phyloP scores from a whole-genome alignment of 495 filamentous ascomycete genomes.

The Oleoguttula mirabilis region DNA sequence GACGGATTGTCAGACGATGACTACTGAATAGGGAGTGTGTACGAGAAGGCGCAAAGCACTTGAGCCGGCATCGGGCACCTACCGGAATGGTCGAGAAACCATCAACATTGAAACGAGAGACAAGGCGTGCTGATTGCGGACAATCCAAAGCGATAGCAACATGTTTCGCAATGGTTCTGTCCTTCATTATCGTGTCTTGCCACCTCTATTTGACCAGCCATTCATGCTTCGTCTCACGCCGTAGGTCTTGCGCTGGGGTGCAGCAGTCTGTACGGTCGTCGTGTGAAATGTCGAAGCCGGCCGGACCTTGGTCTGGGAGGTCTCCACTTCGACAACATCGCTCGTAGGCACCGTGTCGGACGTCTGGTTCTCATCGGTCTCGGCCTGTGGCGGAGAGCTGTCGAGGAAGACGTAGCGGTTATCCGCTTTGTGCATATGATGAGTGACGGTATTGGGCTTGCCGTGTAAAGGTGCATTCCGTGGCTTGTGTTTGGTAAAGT shows the following conservation, averaged over 20 bases:
- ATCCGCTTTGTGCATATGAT: slow-evolving; percentile 8
- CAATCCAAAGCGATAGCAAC: too few species aligned
- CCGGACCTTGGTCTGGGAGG: slow-evolving; percentile 15
- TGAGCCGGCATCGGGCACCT: too few species aligned
- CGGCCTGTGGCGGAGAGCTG: slow-evolving; percentile 31
- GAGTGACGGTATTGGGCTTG: slow-evolving; percentile 8
- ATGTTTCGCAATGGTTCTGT: too few species aligned
- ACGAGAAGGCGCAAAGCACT: too few species aligned
- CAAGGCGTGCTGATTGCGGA: too few species aligned
- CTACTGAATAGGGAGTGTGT: too few species aligned
- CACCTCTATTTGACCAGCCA: too few species aligned
- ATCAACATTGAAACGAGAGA: too few species aligned
- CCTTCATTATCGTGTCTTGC: too few species aligned
- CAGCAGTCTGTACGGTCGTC: slow-evolving; percentile 37
- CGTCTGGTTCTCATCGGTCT: slow-evolving; percentile 9
- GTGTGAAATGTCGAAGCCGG: slow-evolving; percentile 40
- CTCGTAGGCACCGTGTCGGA: background rate
- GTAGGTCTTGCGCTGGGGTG: slow-evolving; percentile 37
- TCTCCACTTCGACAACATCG: slow-evolving; percentile 1
- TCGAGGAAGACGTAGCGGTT: slow-evolving; percentile 33
- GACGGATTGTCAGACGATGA: too few species aligned
- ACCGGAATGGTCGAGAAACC: too few species aligned
- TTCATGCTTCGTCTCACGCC: slow-evolving; percentile 48
- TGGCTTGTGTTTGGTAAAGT: too few species aligned
- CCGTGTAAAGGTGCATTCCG: slow-evolving; percentile 17